These are phyloP conservation scores for Xerocomellus chrysenteron DNA, from an alignment of 768 basidiomycete genomes.

Conservation along the genomic window DNA sequence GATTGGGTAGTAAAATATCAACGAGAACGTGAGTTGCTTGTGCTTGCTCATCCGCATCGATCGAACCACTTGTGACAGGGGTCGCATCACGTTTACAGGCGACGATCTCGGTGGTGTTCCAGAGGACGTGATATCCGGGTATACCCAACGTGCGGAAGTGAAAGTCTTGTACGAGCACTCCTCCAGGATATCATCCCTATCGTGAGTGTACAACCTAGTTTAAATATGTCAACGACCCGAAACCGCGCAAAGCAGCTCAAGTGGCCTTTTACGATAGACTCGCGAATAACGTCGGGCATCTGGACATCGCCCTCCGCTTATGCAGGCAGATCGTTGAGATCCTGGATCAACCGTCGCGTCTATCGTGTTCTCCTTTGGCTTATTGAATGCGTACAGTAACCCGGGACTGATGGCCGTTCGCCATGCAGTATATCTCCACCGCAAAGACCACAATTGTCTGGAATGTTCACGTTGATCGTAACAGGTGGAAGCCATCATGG, in stretches of 20 bases:
- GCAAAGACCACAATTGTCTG: no score
- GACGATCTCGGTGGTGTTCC: slow-evolving; percentile 83
- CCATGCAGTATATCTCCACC: no score
- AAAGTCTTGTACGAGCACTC: no score
- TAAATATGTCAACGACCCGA: slow-evolving; percentile 73
- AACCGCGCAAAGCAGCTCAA: slow-evolving; percentile 63
- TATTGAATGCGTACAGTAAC: no score
- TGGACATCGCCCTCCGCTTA: slow-evolving; percentile 65
- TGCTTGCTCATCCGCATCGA: background rate
- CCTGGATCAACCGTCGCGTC: no score
- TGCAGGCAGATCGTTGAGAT: slow-evolving; percentile 71
- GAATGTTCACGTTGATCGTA: no score
- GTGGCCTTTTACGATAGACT: slow-evolving; percentile 69
- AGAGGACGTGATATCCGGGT: slow-evolving; percentile 72
- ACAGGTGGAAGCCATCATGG: no score
- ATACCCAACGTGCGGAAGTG: slow-evolving; percentile 59
- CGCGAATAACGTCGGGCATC: slow-evolving; percentile 72
- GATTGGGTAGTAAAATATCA: slow-evolving; percentile 77
- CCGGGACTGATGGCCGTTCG: no score
- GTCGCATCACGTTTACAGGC: slow-evolving; percentile 65
- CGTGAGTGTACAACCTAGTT: slow-evolving; percentile 58
- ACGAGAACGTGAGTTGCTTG: slow-evolving; percentile 61
- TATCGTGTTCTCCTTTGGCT: no score
- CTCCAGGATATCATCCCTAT: slow-evolving; percentile 79
- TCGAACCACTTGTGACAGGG: no score